Evolutionary conservation across 805 yeast species (phyloP).

Genomic region (Sugiyamaella marilandica): DNA sequence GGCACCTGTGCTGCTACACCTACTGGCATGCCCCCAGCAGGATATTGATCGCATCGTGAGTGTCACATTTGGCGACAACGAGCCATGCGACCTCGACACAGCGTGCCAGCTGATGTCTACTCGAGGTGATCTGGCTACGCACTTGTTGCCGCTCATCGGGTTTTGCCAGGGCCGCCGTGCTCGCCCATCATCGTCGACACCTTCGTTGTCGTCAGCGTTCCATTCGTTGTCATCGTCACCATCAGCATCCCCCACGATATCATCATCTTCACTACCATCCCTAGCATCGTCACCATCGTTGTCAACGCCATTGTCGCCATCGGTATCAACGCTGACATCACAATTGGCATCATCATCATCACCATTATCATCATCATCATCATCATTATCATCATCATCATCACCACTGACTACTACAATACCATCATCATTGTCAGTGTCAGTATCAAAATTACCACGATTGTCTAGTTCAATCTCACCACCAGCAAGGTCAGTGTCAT

Average conservation of each 20-base stretch:
- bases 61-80: slow-evolving; percentile 7
- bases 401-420: background rate
- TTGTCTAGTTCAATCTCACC: too few relatives aligned
- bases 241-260: too few relatives aligned
- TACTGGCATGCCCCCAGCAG: slow-evolving; percentile 26
- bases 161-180: slow-evolving; percentile 10
- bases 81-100: background rate
- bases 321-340: background rate
- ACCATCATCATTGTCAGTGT: background rate
- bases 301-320: too few relatives aligned
- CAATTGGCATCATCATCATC: background rate
- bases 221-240: too few relatives aligned
- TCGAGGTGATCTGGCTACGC: slow-evolving; percentile 24
- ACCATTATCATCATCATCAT: background rate
- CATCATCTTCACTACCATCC: too few relatives aligned
- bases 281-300: too few relatives aligned
- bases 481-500: too few relatives aligned
- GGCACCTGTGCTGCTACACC: slow-evolving; percentile 40
- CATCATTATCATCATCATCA: background rate
- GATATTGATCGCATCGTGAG: slow-evolving; percentile 25
- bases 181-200: background rate
- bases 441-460: background rate
- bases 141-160: slow-evolving; percentile 26
- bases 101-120: background rate
- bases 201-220: too few relatives aligned